Percentiles rank a stretch among this genome's conserved stretches.
These are phyloP conservation scores for Sugiyamaella neomexicana DNA, from an alignment of 1,139 yeast species.

Conservation along the genomic window DNA sequence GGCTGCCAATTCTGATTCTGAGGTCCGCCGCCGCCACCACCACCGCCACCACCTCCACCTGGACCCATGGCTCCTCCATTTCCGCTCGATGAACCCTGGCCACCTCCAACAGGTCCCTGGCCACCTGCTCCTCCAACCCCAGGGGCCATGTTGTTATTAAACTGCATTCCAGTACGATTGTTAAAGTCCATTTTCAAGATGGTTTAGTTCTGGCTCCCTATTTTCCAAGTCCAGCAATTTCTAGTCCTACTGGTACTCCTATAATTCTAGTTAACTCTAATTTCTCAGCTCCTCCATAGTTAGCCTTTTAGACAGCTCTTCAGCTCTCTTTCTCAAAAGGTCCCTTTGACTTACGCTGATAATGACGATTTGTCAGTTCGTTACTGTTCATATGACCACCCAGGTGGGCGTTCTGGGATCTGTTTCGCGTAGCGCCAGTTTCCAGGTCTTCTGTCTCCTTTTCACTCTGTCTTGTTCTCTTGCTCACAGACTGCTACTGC, in stretches of 20 bases:
- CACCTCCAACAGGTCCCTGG: background rate
- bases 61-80: conserved; percentile 9
- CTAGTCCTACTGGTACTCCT: background rate
- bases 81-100: background rate
- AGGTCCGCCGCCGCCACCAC: conserved; percentile 2
- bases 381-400: too few relatives aligned
- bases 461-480: too few relatives aligned
- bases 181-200: conserved; percentile 10
- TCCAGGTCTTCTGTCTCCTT: too few relatives aligned
- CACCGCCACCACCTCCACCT: conserved; percentile 15
- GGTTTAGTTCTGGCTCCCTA: too few relatives aligned
- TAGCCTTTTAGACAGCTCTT: too few relatives aligned
- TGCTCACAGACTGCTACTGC: too few relatives aligned
- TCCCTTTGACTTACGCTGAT: too few relatives aligned
- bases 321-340: background rate
- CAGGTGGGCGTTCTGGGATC: too few relatives aligned
- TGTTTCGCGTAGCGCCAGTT: too few relatives aligned
- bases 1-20: conserved; percentile 6
- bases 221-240: too few relatives aligned
- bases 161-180: conserved; percentile 8
- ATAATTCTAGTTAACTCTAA: background rate
- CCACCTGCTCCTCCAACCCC: background rate
- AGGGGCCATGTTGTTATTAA: conserved; percentile 11
- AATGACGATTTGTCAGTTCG: too few relatives aligned
- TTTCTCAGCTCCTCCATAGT: too few relatives aligned